Conservation (phyloP, 768 basidiomycete genomes). For the Clathrus columnatus region DNA sequence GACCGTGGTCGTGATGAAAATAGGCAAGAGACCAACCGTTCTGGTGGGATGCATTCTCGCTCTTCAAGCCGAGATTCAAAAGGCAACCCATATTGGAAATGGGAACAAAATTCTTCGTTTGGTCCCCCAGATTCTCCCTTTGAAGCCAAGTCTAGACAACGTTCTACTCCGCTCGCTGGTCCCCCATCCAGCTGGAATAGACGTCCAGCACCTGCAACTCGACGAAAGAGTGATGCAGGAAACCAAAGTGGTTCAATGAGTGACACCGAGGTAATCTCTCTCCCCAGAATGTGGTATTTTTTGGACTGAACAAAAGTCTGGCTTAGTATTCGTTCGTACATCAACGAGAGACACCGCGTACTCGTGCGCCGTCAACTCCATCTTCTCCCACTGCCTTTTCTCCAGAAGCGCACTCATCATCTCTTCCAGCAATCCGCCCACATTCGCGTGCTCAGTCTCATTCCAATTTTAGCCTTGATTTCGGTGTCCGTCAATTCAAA, state of each 20-base stretch:
- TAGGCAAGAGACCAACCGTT: conserved; percentile 24
- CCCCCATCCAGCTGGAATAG: conserved; percentile 74
- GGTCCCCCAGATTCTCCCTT: conserved; percentile 47
- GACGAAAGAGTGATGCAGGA: conserved; percentile 71
- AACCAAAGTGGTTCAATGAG: conserved; percentile 41
- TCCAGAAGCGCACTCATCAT: conserved; percentile 30
- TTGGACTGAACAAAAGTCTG: conserved; percentile 13
- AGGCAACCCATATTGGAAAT: conserved; percentile 27
- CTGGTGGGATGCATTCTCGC: conserved; percentile 29
- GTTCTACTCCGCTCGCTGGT: conserved; percentile 52
- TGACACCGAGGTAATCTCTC: conserved; percentile 59
- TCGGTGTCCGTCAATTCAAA: conserved; percentile 33
- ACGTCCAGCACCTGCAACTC: conserved; percentile 54
- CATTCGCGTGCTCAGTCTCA: conserved; percentile 55
- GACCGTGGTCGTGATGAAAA: conserved; percentile 34
- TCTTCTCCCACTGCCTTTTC: conserved; percentile 37
- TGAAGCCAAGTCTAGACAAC: conserved; percentile 60
- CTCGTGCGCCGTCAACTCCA: conserved; percentile 68
- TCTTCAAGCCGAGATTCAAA: conserved; percentile 51
- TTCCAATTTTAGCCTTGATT: conserved; percentile 19
- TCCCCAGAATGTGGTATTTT: neutral
- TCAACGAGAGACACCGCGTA: conserved; percentile 36
- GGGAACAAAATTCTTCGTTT: conserved; percentile 32
- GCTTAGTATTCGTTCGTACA: conserved; percentile 34
- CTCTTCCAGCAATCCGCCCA: conserved; percentile 43